These are phyloP conservation scores for Lagenaria siceraria DNA, from an alignment of 306 rosid genomes.

Conservation along the genomic window DNA sequence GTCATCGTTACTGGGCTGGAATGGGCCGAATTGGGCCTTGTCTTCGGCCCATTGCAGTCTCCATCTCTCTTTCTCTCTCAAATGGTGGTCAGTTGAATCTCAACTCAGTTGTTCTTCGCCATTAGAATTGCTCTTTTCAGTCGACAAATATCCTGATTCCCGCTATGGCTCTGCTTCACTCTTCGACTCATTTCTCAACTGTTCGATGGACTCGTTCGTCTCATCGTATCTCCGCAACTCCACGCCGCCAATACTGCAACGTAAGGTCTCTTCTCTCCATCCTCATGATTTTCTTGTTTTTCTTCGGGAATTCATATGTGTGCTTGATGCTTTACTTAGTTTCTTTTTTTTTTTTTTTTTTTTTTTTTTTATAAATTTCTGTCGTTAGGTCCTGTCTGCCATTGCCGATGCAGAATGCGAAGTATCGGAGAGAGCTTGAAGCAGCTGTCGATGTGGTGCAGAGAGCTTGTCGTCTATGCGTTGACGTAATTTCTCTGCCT, in stretches of 20 bases:
- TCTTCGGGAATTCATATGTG: background rate
- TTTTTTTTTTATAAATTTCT: background rate
- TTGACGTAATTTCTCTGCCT: slow-evolving; percentile 28
- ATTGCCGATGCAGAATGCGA: slow-evolving; percentile 32
- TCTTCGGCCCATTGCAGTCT: background rate
- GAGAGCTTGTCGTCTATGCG: slow-evolving; percentile 53
- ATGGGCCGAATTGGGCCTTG: background rate
- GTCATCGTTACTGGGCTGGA: background rate
- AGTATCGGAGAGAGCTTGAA: slow-evolving; percentile 49
- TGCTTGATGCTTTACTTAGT: background rate
- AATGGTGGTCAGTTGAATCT: background rate
- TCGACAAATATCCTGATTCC: background rate
- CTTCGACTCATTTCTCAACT: slow-evolving; percentile 28
- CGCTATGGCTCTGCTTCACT: slow-evolving; percentile 28
- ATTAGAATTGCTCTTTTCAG: background rate
- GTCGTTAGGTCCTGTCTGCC: slow-evolving; percentile 46
- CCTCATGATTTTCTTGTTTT: background rate
- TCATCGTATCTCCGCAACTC: slow-evolving; percentile 8
- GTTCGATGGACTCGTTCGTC: slow-evolving; percentile 17
- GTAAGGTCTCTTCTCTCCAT: slow-evolving; percentile 33
- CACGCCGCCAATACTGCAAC: slow-evolving; percentile 14
- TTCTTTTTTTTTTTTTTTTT: too few relatives aligned
- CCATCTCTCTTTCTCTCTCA: background rate
- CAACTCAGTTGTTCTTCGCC: background rate
- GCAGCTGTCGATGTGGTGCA: slow-evolving; percentile 62